phyloP scores from a whole-genome alignment of 169 alveolate species.

The Blepharisma undulans region DNA sequence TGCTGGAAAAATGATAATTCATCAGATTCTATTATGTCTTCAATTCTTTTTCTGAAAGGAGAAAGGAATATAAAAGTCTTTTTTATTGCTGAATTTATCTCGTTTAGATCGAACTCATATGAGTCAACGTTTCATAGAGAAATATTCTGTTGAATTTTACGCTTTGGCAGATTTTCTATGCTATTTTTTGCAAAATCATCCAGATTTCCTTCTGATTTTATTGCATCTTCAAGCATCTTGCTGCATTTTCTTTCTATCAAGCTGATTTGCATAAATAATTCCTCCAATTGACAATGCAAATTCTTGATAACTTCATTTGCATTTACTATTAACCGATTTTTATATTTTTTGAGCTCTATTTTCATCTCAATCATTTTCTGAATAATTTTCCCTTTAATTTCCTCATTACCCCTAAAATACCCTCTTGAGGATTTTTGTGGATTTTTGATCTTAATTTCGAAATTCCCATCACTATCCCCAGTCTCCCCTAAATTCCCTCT shows the following conservation, averaged over 20 bases:
- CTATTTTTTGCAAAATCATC: too few species aligned
- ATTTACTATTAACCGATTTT: too few species aligned
- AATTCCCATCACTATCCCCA: neutral
- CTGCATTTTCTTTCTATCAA: too few species aligned
- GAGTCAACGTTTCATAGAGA: too few species aligned
- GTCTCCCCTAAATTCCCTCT: neutral
- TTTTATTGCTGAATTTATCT: too few species aligned
- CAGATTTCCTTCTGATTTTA: neutral
- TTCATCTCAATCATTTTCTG: neutral
- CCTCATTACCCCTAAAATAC: neutral
- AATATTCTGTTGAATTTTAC: too few species aligned
- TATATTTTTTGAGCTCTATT: neutral
- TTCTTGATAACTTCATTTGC: neutral
- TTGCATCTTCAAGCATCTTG: neutral
- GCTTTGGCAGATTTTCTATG: neutral
- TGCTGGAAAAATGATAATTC: too few species aligned
- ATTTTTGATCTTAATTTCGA: neutral
- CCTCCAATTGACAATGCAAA: neutral
- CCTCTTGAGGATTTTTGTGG: neutral
- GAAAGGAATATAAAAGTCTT: too few species aligned
- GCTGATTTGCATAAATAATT: too few species aligned
- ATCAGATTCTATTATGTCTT: too few species aligned
- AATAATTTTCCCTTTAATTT: neutral
- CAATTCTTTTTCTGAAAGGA: too few species aligned
- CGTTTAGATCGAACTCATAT: too few species aligned